phyloP scores from a whole-genome alignment of 768 basidiomycete species.

The Macrolepiota dolichaula region DNA sequence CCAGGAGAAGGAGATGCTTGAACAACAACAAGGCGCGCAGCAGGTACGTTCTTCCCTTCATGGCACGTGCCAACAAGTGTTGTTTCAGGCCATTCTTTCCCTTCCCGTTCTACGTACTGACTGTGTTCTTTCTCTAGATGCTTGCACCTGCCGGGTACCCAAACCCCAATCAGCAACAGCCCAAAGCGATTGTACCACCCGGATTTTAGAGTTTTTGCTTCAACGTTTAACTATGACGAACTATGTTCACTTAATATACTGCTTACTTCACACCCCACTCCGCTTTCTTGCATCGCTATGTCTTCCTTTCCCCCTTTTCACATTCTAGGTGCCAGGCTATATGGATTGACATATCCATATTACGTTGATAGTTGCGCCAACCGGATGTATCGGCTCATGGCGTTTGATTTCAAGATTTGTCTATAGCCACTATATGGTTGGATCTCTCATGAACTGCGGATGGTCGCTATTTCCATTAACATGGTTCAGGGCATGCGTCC shows the following conservation, averaged over 20 bases:
- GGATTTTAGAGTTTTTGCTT: conserved; percentile 54
- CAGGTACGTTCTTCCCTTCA: conserved; percentile 53
- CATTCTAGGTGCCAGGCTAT: conserved; percentile 13
- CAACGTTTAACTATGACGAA: neutral
- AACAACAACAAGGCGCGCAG: conserved; percentile 90
- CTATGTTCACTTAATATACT: conserved; percentile 15
- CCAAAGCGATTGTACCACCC: conserved; percentile 74
- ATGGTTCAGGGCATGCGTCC: conserved; percentile 1
- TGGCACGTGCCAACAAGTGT: conserved; percentile 1
- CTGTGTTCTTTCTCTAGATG: conserved; percentile 50
- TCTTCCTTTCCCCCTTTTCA: neutral
- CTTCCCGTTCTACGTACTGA: conserved; percentile 13
- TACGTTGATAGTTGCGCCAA: neutral
- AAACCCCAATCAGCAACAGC: conserved; percentile 33
- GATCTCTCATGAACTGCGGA: conserved; percentile 10
- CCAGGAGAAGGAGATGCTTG: conserved; percentile 92
- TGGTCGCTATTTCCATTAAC: neutral
- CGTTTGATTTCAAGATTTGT: neutral
- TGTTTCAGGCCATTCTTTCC: conserved; percentile 6
- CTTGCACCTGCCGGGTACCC: conserved; percentile 64
- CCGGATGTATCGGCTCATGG: neutral
- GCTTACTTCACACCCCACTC: conserved; percentile 13
- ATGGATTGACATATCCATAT: conserved; percentile 4
- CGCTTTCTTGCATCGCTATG: neutral
- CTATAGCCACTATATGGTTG: neutral